Base-by-base conservation (phyloP, 768 basidiomycete species). In the Russula virescens region DNA sequence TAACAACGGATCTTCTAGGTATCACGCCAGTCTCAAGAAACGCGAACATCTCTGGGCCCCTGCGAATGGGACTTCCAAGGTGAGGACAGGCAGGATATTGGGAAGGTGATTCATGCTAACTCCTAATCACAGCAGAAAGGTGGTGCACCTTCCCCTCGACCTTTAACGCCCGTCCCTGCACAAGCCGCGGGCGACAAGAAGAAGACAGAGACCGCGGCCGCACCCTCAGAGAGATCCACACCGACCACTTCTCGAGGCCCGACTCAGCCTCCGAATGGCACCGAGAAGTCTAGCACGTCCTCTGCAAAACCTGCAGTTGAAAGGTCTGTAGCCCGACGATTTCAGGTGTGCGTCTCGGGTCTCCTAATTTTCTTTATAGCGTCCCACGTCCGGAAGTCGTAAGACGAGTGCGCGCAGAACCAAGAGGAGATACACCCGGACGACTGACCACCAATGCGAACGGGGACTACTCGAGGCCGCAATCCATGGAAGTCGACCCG, bases 341-440 rank as follows among this genome's bases (percentile, higher is more conserved):
- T 35, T 49, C 0, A 19, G 18, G 35, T 34, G 31, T 60, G 9
- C 23, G n/a, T 51, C 10, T 45, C 52, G 38, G 26, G 58, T 64
- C 31, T 50, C 60, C 69, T 65, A 40, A 60, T 46, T 49, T 16
- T 59, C 14, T 59, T 62, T 48, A 25, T 65, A 91, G 89, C 70
- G 80, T 91, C 50, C 89, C 88, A 25, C 77, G 88, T 51, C 89
- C 89, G n/a, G 88, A 90, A 70, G 87, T 89, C 38, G 86, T 91
- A 61, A 88, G 83, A 72, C 78, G 89, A 23, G 74, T 82, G 23
- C 69, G 77, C 42, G 70, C 69, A 21, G 78, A 79, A 35, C 72
- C 69, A 53, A 74, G 73, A 49, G 73, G 75, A 9, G 74, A 75
- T 40, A 74, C 76, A 9, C 76, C 76, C 4, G 71, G 67, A 3